Evolutionary conservation across 495 filamentous ascomycete species (phyloP), one percentile per base, ranked within the genome.

Genomic region (Tuber melanosporum): DNA sequence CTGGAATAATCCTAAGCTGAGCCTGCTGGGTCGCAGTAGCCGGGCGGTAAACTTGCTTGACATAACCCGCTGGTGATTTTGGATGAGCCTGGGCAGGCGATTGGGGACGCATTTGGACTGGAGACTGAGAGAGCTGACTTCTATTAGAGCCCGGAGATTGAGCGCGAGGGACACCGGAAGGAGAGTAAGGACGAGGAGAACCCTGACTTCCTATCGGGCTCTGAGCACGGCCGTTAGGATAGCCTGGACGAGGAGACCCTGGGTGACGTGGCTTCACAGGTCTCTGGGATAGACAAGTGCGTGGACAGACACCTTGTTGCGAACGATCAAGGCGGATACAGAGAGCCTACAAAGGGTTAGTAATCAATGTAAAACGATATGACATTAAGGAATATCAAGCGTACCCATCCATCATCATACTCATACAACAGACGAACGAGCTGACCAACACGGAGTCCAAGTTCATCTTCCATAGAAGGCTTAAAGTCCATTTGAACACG

Each of bases 401-500:
- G 32, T 8, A 66, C 57, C 95, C 95, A 99, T 83, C 95, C 95
- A 87, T 99, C 95, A 83, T 99, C 96, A 84, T 98, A 99, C 84
- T 97, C 95, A 79, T 98, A 94, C 49, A 98, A 84, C 77, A 99
- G 86, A 74, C 95, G 88, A 44, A 98, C 92, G 6, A 99, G 87
- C 74, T 93, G 89, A 78, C 95, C 95, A 70, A 90, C 87, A 66
- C 85, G 87, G 17, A 99, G 89, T 69, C 87, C 91, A 80, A 99
- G 85, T 84, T 99, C 95, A 81, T 99, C 95, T 3, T 92, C 91
- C 88, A 97, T 91, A 5, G 92, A 94, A 3, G 95, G 96, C 81
- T 89, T 92, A 85, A 98, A 99, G 84, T 98, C 95, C 79, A 98
- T 88, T 83, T 98, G 95, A 45, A 98, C 93, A 76, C 95, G 92